These are phyloP conservation scores for Lolium multiflorum DNA, from an alignment of 176 grass and related monocot species.

Conservation along the genomic window DNA sequence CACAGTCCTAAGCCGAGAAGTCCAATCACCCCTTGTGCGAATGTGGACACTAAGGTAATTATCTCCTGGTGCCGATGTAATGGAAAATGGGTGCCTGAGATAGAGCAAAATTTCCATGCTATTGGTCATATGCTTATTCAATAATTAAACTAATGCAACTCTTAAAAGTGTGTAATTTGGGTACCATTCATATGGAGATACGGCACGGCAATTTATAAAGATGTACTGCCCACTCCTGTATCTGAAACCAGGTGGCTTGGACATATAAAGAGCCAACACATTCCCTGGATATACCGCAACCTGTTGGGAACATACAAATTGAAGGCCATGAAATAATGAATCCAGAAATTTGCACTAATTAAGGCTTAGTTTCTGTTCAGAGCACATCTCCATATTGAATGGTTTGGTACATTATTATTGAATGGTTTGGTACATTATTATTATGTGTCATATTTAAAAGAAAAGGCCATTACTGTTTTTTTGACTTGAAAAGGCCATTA, in stretches of 20 bases:
- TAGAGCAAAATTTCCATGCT: slow-evolving; percentile 20
- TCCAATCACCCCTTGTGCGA: slow-evolving; percentile 96
- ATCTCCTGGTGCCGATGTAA: slow-evolving; percentile 91
- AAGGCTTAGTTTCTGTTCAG: not conserved
- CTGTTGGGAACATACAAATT: slow-evolving; percentile 43
- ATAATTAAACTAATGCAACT: slow-evolving; percentile 14
- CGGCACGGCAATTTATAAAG: slow-evolving; percentile 76
- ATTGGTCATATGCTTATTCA: slow-evolving; percentile 28
- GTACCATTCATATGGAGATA: slow-evolving; percentile 96
- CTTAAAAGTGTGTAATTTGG: slow-evolving; percentile 21
- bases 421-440: not conserved
- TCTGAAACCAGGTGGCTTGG: slow-evolving; percentile 89
- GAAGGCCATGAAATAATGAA: not conserved
- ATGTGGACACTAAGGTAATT: slow-evolving; percentile 95
- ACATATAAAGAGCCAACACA: slow-evolving; percentile 88
- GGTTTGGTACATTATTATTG: not conserved
- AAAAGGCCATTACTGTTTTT: not conserved
- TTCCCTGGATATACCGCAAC: slow-evolving; percentile 89
- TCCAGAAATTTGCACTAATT: not conserved
- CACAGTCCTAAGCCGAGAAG: slow-evolving; percentile 76
- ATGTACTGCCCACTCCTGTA: slow-evolving; percentile 92
- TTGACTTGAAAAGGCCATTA: not conserved
- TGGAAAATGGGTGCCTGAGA: slow-evolving; percentile 93
- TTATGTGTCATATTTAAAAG: not conserved
- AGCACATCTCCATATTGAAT: not conserved